Conservation (phyloP, 441 rosid genomes). For the Jatropha podagrica region DNA sequence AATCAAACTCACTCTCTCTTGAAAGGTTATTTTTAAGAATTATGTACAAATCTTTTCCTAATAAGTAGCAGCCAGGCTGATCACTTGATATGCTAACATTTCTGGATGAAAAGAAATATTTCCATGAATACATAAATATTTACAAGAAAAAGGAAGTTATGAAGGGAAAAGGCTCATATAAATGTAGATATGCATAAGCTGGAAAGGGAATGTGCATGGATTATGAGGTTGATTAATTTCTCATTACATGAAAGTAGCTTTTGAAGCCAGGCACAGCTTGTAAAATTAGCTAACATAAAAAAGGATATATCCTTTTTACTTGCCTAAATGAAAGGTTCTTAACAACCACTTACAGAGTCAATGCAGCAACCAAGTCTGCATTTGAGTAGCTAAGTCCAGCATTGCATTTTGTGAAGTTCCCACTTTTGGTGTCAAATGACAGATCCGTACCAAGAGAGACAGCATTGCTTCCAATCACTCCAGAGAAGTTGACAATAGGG, state of each 20-base stretch:
- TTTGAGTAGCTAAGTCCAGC: constrained; percentile 70
- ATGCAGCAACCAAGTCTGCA: constrained; percentile 64
- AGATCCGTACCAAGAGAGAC: constrained; percentile 71
- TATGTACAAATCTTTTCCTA: background rate
- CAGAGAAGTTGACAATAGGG: constrained; percentile 77
- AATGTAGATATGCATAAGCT: background rate
- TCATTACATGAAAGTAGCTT: too few relatives aligned
- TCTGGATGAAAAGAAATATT: background rate
- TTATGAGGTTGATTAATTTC: too few relatives aligned
- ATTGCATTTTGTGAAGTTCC: constrained; percentile 70
- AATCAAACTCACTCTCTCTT: background rate
- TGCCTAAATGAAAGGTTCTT: background rate
- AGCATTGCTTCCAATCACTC: constrained; percentile 62
- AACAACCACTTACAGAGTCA: constrained; percentile 61
- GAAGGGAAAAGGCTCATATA: background rate
- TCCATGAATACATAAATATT: background rate
- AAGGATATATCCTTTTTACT: background rate
- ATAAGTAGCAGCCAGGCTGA: background rate
- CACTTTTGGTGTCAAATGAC: constrained; percentile 78
- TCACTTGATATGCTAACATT: background rate
- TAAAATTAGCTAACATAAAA: background rate
- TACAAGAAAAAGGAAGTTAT: background rate
- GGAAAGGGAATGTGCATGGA: background rate
- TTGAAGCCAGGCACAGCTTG: too few relatives aligned
- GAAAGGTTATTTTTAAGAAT: background rate